Percentiles rank a stretch among this genome's conserved stretches.
These are phyloP conservation scores for Apophysomyces ossiformis DNA, from an alignment of 371 early-diverging fungal genomes.

Conservation along the genomic window DNA sequence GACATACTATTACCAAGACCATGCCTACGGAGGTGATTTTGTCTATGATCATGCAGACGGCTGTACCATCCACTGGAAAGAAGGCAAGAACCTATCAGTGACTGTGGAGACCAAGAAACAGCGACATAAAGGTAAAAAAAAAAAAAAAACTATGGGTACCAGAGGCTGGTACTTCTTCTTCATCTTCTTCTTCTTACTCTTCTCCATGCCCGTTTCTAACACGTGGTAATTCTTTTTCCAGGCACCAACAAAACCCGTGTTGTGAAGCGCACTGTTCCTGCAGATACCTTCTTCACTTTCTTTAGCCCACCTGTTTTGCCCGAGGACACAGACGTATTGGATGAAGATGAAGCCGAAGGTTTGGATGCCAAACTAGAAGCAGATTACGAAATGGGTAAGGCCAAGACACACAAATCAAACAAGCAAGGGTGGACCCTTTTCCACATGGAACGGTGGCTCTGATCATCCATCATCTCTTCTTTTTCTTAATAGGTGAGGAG, in stretches of 20 bases:
- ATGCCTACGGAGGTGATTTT: slow-evolving; percentile 74
- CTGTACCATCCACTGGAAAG: slow-evolving; percentile 91
- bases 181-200: too few species aligned
- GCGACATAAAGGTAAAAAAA: slow-evolving; percentile 83
- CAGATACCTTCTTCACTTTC: slow-evolving; percentile 95
- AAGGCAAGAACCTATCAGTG: slow-evolving; percentile 90
- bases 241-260: slow-evolving; percentile 96
- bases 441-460: not conserved
- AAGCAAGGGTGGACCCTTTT: too few species aligned
- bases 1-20: slow-evolving; percentile 86
- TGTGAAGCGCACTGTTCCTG: slow-evolving; percentile 93
- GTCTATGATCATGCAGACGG: slow-evolving; percentile 93
- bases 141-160: not conserved
- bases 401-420: too few species aligned
- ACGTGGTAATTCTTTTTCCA: slow-evolving; percentile 4
- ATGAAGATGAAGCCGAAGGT: slow-evolving; percentile 77
- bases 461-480: not conserved
- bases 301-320: slow-evolving; percentile 86
- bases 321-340: slow-evolving; percentile 71
- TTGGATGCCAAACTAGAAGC: slow-evolving; percentile 83
- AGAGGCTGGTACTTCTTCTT: too few species aligned
- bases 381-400: slow-evolving; percentile 89
- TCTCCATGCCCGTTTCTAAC: too few species aligned
- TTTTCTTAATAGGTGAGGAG: slow-evolving; percentile 63
- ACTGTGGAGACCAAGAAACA: slow-evolving; percentile 96